Evolutionary conservation across 2,329 filamentous ascomycete species (phyloP).

Genomic region (Sporothrix curviconia): DNA sequence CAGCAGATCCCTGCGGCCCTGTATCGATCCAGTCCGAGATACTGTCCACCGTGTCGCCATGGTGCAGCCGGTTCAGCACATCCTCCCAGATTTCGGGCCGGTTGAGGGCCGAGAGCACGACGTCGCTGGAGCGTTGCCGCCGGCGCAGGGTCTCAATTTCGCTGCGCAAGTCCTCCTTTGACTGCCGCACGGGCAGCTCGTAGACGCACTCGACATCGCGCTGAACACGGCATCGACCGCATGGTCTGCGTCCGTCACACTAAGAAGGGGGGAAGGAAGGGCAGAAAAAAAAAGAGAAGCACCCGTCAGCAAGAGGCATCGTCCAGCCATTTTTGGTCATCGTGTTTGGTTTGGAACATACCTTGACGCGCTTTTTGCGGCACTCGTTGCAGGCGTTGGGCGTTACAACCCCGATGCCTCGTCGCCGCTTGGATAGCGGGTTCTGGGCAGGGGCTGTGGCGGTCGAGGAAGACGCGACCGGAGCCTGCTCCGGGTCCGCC

Average conservation of each 20-base stretch:
- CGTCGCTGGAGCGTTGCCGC: slow-evolving; percentile 48
- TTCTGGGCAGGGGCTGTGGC: background rate
- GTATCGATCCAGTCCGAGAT: slow-evolving; percentile 50
- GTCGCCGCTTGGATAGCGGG: slow-evolving; percentile 37
- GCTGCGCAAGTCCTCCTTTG: slow-evolving; percentile 53
- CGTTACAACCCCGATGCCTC: slow-evolving; percentile 51
- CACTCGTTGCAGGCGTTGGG: slow-evolving; percentile 57
- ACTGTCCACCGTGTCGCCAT: slow-evolving; percentile 46
- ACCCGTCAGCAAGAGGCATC: no score
- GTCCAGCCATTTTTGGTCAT: no score
- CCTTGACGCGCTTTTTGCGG: slow-evolving; percentile 56
- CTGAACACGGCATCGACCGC: slow-evolving; percentile 48
- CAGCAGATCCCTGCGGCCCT: slow-evolving; percentile 27
- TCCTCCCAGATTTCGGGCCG: slow-evolving; percentile 48
- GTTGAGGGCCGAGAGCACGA: slow-evolving; percentile 48
- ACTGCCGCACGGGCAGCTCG: slow-evolving; percentile 56
- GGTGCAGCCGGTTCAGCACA: slow-evolving; percentile 46
- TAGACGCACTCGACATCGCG: slow-evolving; percentile 53
- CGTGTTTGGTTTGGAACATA: slow-evolving; percentile 24
- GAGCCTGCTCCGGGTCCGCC: slow-evolving; percentile 1
- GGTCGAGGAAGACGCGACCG: background rate
- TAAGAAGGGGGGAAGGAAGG: no score
- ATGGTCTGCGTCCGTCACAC: slow-evolving; percentile 55
- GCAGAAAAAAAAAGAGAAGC: no score
- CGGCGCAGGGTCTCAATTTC: slow-evolving; percentile 53